Conservation (phyloP, 78 protist species). For the Pigoraptor vietnamica region DNA sequence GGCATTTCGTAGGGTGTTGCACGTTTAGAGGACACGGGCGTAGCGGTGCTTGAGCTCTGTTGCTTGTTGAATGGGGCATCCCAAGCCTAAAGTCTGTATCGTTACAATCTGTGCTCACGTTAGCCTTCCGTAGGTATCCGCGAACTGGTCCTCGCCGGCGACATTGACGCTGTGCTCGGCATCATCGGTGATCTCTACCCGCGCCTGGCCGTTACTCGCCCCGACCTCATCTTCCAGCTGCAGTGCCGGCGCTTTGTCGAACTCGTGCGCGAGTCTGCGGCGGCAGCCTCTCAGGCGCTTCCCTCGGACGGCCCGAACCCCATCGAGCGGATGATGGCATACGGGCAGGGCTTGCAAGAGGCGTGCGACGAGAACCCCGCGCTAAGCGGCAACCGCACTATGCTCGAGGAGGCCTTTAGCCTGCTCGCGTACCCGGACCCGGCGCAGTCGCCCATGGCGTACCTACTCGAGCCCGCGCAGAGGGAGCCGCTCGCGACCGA, state of each 20-base stretch:
- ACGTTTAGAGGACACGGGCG: too few species aligned
- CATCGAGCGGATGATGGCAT: not conserved
- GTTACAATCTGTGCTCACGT: constrained; percentile 9
- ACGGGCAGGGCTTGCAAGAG: constrained; percentile 26
- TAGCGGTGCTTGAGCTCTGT: too few species aligned
- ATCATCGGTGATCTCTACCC: constrained; percentile 40
- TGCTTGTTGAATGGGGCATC: constrained; percentile 22
- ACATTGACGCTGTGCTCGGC: constrained; percentile 40
- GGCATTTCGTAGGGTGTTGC: not conserved
- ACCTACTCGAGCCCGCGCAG: constrained; percentile 17
- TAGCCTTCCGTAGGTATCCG: constrained; percentile 25
- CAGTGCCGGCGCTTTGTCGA: constrained; percentile 49
- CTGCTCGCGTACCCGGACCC: constrained; percentile 63
- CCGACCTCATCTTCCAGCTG: constrained; percentile 34
- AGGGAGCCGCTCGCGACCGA: constrained; percentile 54
- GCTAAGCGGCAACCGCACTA: not conserved
- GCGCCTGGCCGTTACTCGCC: constrained; percentile 3
- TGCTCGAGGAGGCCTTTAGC: constrained; percentile 33
- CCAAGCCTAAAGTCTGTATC: constrained; percentile 45
- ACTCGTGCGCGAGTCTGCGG: constrained; percentile 25
- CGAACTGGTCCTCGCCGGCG: constrained; percentile 36
- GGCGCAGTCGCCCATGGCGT: constrained; percentile 27
- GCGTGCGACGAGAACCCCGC: constrained; percentile 28
- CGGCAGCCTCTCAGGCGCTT: not conserved
- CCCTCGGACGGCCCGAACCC: not conserved